Conservation (phyloP, 2,329 filamentous ascomycete genomes). For the Pyrenophora graminea region DNA sequence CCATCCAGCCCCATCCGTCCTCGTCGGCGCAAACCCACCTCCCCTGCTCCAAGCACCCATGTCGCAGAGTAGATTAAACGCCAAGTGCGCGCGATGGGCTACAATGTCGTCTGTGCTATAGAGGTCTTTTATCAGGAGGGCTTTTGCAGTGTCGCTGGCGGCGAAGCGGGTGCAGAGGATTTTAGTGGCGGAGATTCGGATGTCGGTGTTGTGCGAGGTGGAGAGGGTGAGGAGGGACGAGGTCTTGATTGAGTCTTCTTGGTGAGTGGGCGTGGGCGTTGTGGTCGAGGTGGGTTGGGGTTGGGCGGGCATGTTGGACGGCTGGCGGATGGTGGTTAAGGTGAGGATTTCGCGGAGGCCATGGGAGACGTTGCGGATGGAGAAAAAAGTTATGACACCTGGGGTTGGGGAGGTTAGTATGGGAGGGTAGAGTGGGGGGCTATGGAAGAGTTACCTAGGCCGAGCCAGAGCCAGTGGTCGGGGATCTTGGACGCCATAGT, state of each 20-base stretch:
- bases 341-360: conserved; percentile 65
- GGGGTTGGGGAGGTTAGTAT: conserved; percentile 38
- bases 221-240: conserved; percentile 48
- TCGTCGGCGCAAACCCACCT: conserved; percentile 4
- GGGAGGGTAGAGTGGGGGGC: conserved; percentile 50
- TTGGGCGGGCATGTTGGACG: conserved; percentile 57
- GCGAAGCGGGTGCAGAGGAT: conserved; percentile 46
- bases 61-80: conserved; percentile 34
- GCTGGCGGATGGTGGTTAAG: conserved; percentile 68
- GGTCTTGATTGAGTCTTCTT: conserved; percentile 60
- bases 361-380: conserved; percentile 62
- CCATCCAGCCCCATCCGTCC: conserved; percentile 10
- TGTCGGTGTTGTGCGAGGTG: conserved; percentile 49
- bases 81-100: conserved; percentile 29
- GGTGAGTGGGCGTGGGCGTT: conserved; percentile 63
- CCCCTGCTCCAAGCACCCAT: conserved; percentile 25
- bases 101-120: conserved; percentile 23
- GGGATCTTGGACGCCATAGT: conserved; percentile 45
- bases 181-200: conserved; percentile 46
- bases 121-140: conserved; percentile 32
- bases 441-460: conserved; percentile 46
- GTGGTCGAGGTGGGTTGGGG: conserved; percentile 43
- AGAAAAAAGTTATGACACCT: conserved; percentile 61
- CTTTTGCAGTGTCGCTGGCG: conserved; percentile 21
- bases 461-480: conserved; percentile 55